phyloP scores from a whole-genome alignment of 352 stramenopile species.

The Phytophthora foliorum region DNA sequence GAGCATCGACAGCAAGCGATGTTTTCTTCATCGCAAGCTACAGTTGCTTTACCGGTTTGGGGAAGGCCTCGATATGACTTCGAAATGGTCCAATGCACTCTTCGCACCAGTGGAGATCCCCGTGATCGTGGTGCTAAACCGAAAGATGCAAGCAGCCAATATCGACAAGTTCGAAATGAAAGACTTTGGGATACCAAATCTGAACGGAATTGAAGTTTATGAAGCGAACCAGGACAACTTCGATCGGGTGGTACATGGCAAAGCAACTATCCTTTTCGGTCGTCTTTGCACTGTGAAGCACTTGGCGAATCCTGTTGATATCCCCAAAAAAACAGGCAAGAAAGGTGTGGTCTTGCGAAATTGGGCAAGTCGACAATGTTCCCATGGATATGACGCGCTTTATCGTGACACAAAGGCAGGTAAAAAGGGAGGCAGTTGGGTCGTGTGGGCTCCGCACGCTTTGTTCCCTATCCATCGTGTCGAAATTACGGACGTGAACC shows the following conservation, averaged over 20 bases:
- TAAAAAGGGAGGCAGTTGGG: slow-evolving; percentile 37
- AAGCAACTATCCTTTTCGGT: slow-evolving; percentile 45
- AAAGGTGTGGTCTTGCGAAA: slow-evolving; percentile 22
- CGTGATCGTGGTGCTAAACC: slow-evolving; percentile 33
- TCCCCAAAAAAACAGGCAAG: slow-evolving; percentile 40
- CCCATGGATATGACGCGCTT: slow-evolving; percentile 63
- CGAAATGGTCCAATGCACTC: slow-evolving; percentile 46
- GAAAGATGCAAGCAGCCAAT: slow-evolving; percentile 22
- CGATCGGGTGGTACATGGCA: slow-evolving; percentile 14
- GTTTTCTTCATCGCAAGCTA: slow-evolving; percentile 57
- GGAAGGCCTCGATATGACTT: slow-evolving; percentile 22
- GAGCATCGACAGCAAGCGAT: slow-evolving; percentile 30
- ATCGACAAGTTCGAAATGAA: slow-evolving; percentile 42
- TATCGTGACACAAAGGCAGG: slow-evolving; percentile 33
- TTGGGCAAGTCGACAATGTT: slow-evolving; percentile 54
- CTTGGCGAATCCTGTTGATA: slow-evolving; percentile 35
- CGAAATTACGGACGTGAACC: slow-evolving; percentile 35
- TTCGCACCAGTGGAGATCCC: slow-evolving; percentile 53
- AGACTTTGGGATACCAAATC: slow-evolving; percentile 45
- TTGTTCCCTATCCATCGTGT: slow-evolving; percentile 58
- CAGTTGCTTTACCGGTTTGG: slow-evolving; percentile 60
- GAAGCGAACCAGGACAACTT: slow-evolving; percentile 55
- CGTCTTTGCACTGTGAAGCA: slow-evolving; percentile 43
- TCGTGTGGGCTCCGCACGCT: slow-evolving; percentile 58
- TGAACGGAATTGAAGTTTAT: slow-evolving; percentile 52